Evolutionary conservation across 1,284 basidiomycete species (phyloP).

Genomic region (Ustilago loliicola): DNA sequence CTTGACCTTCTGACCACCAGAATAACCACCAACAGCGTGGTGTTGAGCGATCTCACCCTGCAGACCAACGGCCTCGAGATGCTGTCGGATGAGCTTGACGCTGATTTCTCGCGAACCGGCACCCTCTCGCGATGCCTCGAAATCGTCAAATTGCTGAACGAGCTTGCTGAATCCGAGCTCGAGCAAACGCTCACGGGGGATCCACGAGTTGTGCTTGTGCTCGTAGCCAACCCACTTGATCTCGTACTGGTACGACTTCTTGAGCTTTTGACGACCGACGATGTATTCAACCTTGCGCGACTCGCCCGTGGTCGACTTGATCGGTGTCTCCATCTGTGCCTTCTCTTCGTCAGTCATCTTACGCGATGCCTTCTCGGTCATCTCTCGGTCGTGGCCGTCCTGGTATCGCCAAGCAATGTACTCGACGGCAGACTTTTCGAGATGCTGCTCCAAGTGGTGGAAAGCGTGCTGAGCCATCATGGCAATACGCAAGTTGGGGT

Average conservation of each 20-base stretch:
- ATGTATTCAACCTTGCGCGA: conserved; percentile 88
- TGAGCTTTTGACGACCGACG: conserved; percentile 97
- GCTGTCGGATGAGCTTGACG: conserved; percentile 69
- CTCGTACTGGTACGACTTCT: conserved; percentile 92
- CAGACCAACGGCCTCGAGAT: conserved; percentile 81
- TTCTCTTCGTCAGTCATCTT: conserved; percentile 90
- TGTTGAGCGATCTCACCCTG: conserved; percentile 76
- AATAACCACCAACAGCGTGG: conserved; percentile 67
- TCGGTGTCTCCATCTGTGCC: conserved; percentile 84
- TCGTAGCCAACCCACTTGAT: conserved; percentile 96
- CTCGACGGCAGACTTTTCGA: conserved; percentile 68
- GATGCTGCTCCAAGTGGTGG: conserved; percentile 69
- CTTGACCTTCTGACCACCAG: conserved; percentile 90
- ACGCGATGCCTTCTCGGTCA: conserved; percentile 90
- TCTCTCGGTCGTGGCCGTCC: conserved; percentile 96
- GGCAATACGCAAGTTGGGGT: conserved; percentile 93
- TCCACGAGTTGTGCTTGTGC: conserved; percentile 94
- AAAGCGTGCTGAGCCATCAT: conserved; percentile 92
- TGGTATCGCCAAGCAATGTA: conserved; percentile 94
- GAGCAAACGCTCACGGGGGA: conserved; percentile 88
- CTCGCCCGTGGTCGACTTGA: conserved; percentile 91
- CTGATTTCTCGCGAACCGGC: conserved; percentile 78
- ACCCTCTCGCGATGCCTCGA: conserved; percentile 84
- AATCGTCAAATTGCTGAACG: conserved; percentile 94
- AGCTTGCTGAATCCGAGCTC: conserved; percentile 91